Percentiles rank a stretch among this genome's conserved stretches.
These are phyloP conservation scores for Picochlorum sp. DNA, from an alignment of 139 green algal species.

Conservation along the genomic window DNA sequence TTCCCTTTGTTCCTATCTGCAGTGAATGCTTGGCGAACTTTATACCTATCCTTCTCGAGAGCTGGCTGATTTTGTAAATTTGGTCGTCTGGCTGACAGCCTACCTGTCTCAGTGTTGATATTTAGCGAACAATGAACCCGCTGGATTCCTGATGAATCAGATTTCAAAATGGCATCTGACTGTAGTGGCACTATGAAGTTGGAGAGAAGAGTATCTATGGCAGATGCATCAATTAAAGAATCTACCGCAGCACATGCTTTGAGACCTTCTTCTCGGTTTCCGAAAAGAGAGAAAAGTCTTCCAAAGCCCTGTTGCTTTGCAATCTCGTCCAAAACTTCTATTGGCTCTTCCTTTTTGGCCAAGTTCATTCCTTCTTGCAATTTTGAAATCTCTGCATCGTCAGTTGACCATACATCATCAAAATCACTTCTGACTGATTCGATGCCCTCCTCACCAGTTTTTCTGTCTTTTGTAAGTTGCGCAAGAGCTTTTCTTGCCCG, in stretches of 20 bases:
- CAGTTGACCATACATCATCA: slow-evolving; percentile 17
- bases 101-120: slow-evolving; percentile 98
- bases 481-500: slow-evolving; percentile 56
- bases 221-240: slow-evolving; percentile 63
- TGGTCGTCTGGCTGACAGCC: slow-evolving; percentile 77
- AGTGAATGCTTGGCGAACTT: slow-evolving; percentile 81
- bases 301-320: slow-evolving; percentile 53
- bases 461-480: slow-evolving; percentile 21
- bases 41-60: slow-evolving; percentile 96
- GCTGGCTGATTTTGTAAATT: slow-evolving; percentile 99
- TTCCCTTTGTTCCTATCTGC: slow-evolving; percentile 55
- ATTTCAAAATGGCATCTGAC: slow-evolving; percentile 52
- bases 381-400: slow-evolving; percentile 18
- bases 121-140: slow-evolving; percentile 94
- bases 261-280: slow-evolving; percentile 53
- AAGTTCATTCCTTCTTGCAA: slow-evolving; percentile 1
- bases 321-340: slow-evolving; percentile 32
- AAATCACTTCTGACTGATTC: slow-evolving; percentile 7
- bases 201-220: slow-evolving; percentile 91
- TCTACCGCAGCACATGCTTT: slow-evolving; percentile 75
- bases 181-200: slow-evolving; percentile 95
- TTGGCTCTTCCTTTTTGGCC: slow-evolving; percentile 1
- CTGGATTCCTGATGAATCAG: slow-evolving; percentile 24
- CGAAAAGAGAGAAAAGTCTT: slow-evolving; percentile 68
- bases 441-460: slow-evolving; percentile 6